Evolutionary conservation across 2,329 filamentous ascomycete genomes (phyloP), one percentile per base, ranked within the genome.

Genomic region (Ascocoryne sarcoides): DNA sequence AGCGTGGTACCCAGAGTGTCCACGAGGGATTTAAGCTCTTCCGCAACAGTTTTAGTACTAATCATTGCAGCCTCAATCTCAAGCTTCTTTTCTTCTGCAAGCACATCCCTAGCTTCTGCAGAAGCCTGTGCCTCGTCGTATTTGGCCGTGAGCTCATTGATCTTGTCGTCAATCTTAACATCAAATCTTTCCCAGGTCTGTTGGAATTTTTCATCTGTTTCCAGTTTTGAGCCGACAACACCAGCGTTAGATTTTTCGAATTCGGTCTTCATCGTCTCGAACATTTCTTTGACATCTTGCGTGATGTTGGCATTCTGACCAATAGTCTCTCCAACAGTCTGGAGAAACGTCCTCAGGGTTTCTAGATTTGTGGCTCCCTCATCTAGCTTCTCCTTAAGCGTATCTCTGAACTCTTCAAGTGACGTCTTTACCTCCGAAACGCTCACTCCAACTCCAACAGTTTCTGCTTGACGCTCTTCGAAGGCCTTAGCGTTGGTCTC

Each of bases 221-320:
- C 86, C n/a, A 86, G 70, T 64, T 90, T 92, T 38, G 80, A 74
- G 5, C 82, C 83, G 42, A 85, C 82, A 17, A 92, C 73, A n/a
- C 84, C 78, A 12, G 80, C 79, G 51, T 86, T 83, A 9, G 85
- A 82, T 47, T 89, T 84, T 54, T 95, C 88, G 45, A 96, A 95
- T 58, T 95, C 89, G 1, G 75, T 67, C 60, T 84, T 88, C 62
- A 96, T 79, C 2, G 79, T 76, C 40, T 85, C 80, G 30, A 79
- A 76, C 60, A 89, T 72, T 40, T 82, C 80, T 53, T 80, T 81
- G 39, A 89, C 65, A 47, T 79, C 81, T n/a, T 75, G 69, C 19
- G 69, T 65, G 16, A 79, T 61, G 30, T 62, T 70, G 26, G 73
- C 70, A 44, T 78, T 81, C 52, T 73, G 70, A 40, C 65, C 65